phyloP scores from a whole-genome alignment of 208 protist genomes.

The Acanthamoeba divionensis region DNA sequence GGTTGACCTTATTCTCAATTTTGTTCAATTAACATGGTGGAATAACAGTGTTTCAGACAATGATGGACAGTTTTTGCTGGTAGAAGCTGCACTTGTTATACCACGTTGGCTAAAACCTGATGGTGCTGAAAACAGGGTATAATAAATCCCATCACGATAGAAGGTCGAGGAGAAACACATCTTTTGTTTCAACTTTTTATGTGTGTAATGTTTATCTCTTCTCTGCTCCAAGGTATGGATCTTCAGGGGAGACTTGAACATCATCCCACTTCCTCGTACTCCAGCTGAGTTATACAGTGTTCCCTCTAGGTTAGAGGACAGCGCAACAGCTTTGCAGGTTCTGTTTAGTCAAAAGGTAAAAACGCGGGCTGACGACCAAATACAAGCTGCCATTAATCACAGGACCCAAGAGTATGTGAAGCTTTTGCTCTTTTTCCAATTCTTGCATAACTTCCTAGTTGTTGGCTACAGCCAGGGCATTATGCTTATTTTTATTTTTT shows the following conservation, averaged over 20 bases:
- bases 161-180: too few species aligned
- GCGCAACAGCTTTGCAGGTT: neutral
- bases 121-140: too few species aligned
- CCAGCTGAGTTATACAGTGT: conserved; percentile 37
- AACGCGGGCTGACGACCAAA: neutral
- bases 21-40: neutral
- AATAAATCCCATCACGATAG: too few species aligned
- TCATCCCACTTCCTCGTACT: conserved; percentile 37
- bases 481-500: neutral
- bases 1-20: neutral
- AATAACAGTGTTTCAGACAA: conserved; percentile 60
- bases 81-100: conserved; percentile 73
- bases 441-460: neutral
- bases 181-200: neutral
- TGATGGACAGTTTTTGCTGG: conserved; percentile 75
- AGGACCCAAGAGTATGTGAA: conserved; percentile 5
- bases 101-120: too few species aligned
- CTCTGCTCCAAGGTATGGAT: neutral
- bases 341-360: neutral
- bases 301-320: neutral
- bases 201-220: neutral
- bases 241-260: neutral
- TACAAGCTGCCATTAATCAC: neutral
- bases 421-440: neutral
- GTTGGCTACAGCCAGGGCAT: neutral